Conservation (phyloP, 371 early-diverging fungal genomes). For the Rhizopus microsporus region DNA sequence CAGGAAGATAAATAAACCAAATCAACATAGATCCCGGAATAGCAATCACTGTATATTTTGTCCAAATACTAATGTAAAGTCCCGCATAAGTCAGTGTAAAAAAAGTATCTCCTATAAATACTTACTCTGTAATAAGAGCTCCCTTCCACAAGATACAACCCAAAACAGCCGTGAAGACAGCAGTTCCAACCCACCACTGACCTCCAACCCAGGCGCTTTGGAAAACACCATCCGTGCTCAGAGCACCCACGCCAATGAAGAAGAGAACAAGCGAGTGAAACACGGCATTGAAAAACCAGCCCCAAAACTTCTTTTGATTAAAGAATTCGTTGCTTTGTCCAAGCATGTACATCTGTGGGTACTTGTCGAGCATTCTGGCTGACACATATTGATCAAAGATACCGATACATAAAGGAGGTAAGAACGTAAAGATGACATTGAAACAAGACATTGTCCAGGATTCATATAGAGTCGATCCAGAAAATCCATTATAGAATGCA, state of each 20-base stretch:
- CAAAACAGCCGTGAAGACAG: constrained; percentile 78
- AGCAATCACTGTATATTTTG: constrained; percentile 78
- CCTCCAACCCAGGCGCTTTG: constrained; percentile 65
- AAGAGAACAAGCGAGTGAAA: constrained; percentile 80
- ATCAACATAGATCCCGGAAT: constrained; percentile 82
- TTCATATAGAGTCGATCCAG: constrained; percentile 80
- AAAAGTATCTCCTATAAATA: not conserved
- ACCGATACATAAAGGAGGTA: constrained; percentile 78
- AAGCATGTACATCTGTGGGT: constrained; percentile 83
- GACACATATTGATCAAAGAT: constrained; percentile 83
- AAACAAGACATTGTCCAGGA: constrained; percentile 66
- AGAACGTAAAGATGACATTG: constrained; percentile 79
- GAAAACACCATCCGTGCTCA: constrained; percentile 64
- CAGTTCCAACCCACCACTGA: constrained; percentile 79
- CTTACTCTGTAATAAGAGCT: constrained; percentile 79
- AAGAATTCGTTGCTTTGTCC: constrained; percentile 87
- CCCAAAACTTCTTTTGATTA: constrained; percentile 88
- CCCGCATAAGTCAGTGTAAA: constrained; percentile 8
- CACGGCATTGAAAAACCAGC: constrained; percentile 87
- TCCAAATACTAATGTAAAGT: too few species aligned
- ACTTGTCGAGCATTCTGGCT: constrained; percentile 67
- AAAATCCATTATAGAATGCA: constrained; percentile 80
- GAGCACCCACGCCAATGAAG: constrained; percentile 62
- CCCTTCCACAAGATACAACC: constrained; percentile 84
- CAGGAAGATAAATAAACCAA: constrained; percentile 85